Evolutionary conservation across 495 filamentous ascomycete genomes (phyloP), one percentile per base, ranked within the genome.

Genomic region (Aspergillus wentii): DNA sequence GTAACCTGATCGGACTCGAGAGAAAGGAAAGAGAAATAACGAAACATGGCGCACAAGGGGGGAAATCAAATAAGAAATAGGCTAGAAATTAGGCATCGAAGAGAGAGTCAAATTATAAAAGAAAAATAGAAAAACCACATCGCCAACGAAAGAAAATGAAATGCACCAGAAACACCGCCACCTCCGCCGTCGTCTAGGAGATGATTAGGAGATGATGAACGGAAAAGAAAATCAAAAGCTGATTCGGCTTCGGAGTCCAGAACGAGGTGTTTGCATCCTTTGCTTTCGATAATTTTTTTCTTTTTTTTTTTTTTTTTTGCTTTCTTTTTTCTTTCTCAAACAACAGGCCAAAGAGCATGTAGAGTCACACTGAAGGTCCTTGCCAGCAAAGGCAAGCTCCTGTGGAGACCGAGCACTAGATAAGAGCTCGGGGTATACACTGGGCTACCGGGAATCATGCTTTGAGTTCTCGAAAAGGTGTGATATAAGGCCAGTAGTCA

Each of bases 141-240:
- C 49, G 52, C 46, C 46, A 46, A 41, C 41, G 51, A 48, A 31
- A 50, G 50, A 44, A 41, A 55, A 49, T 18, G 18, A 49, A 57
- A 58, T 59, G 61, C 66, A 65, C 65, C 68, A 59, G 51, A 49
- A 68, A 69, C 65, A 69, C 67, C 65, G 50, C 53, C 59, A 58
- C 61, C 58, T 69, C 64, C 59, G 52, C 62, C 48, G 54, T 54
- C 52, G 48, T 66, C 59, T 61, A 66, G 57, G 57, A 59, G 51
- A 57, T 55, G 54, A 52, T 49, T 56, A 62, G 46, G 44, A 50
- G 51, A 54, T 54, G 46, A 54, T 49, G 44, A 60, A 42, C 35
- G 46, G 41, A 46, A 56, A 46, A 51, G 40, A 42, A 51, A 59
- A 46, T 37, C 41, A 45, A 40, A 38, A 57, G 54, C 42, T 17